Percentiles rank a stretch among this genome's conserved stretches.
These are phyloP conservation scores for Irpex rosettiformis DNA, from an alignment of 1,284 basidiomycete species.

Conservation along the genomic window DNA sequence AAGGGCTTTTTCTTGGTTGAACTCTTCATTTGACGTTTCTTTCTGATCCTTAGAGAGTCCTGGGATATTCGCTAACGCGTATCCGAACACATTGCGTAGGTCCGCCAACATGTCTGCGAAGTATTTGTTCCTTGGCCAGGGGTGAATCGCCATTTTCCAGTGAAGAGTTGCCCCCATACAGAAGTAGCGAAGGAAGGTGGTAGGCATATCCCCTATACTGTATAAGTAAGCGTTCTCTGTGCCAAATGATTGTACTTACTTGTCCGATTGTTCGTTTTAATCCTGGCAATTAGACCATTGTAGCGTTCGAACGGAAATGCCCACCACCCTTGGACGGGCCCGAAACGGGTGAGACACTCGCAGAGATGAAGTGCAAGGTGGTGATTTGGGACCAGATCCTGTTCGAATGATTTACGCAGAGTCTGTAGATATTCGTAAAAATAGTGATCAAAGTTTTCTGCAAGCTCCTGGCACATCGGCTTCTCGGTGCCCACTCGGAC, in stretches of 20 bases:
- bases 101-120: background rate
- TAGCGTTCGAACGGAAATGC: conserved; percentile 33
- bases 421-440: background rate
- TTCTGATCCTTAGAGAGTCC: background rate
- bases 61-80: background rate
- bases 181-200: background rate
- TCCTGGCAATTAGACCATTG: conserved; percentile 21
- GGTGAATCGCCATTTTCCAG: background rate
- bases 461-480: background rate
- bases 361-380: conserved; percentile 30
- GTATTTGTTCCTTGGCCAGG: background rate
- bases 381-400: conserved; percentile 18
- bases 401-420: background rate
- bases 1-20: background rate
- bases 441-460: background rate
- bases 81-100: background rate
- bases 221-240: background rate
- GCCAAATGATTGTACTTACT: background rate
- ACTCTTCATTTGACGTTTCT: too few relatives aligned
- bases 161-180: background rate
- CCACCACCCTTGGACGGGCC: conserved; percentile 34
- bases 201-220: background rate
- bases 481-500: background rate
- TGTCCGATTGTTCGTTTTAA: background rate
- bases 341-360: conserved; percentile 31